Conservation (phyloP, 768 basidiomycete genomes). For the Tylopilus vinaceipallidus region DNA sequence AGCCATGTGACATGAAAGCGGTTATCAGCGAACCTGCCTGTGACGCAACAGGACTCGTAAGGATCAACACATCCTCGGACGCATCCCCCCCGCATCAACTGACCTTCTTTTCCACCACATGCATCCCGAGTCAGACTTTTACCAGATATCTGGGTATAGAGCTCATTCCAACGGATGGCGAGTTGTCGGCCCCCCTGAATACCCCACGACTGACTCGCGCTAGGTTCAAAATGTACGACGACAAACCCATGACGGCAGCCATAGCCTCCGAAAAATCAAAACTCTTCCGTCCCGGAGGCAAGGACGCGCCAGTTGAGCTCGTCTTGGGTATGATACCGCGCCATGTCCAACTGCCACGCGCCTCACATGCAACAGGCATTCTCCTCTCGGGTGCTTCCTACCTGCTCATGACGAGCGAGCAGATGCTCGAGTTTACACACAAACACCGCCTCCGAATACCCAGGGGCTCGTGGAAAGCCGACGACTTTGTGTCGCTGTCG, state of each 20-base stretch:
- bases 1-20: too few relatives aligned
- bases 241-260: slow-evolving; percentile 33
- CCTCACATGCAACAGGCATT: slow-evolving; percentile 36
- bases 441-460: slow-evolving; percentile 14
- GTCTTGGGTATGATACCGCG: slow-evolving; percentile 38
- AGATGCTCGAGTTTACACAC: slow-evolving; percentile 26
- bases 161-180: slow-evolving; percentile 32
- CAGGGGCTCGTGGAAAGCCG: slow-evolving; percentile 13
- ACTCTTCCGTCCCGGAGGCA: slow-evolving; percentile 27
- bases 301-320: slow-evolving; percentile 37
- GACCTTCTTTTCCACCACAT: background rate
- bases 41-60: too few relatives aligned
- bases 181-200: background rate
- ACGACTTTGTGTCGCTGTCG: slow-evolving; percentile 44
- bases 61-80: too few relatives aligned
- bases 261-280: slow-evolving; percentile 31
- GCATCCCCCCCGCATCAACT: too few relatives aligned
- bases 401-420: slow-evolving; percentile 39
- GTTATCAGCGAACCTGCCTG: too few relatives aligned
- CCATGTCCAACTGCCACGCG: background rate
- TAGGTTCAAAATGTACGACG: slow-evolving; percentile 34
- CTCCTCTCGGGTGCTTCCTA: slow-evolving; percentile 43
- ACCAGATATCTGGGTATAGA: slow-evolving; percentile 27
- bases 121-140: slow-evolving; percentile 20
- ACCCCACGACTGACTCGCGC: background rate